Percentiles rank a stretch among this genome's conserved stretches.
Evolutionary conservation across 1,139 yeast genomes (phyloP).

Genomic region (Suhomyces guaymorum): DNA sequence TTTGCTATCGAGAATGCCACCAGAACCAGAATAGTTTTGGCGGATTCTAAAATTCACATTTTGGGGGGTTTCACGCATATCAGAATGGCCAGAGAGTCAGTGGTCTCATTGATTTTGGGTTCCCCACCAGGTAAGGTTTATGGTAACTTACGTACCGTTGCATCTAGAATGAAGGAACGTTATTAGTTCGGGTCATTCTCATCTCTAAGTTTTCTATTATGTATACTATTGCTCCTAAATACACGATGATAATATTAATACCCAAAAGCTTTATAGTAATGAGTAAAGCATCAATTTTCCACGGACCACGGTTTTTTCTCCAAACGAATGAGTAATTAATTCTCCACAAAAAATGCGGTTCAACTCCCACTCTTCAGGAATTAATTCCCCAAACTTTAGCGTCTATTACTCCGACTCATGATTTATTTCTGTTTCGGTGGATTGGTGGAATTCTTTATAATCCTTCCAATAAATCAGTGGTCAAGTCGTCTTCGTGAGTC

Average conservation of each 20-base stretch:
- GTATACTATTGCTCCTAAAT: conserved; percentile 8
- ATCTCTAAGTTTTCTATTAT: conserved; percentile 5
- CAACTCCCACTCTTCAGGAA: too few species aligned
- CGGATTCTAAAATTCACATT: conserved; percentile 94
- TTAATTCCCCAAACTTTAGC: too few species aligned
- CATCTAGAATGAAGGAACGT: conserved; percentile 95
- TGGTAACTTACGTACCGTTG: conserved; percentile 94
- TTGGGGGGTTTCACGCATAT: conserved; percentile 96
- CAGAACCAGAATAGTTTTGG: conserved; percentile 94
- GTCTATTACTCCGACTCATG: too few species aligned
- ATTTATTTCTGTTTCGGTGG: too few species aligned
- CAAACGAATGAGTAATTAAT: too few species aligned
- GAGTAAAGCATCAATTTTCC: too few species aligned
- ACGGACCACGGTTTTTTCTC: too few species aligned
- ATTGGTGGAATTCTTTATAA: conserved; percentile 8
- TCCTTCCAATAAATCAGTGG: conserved; percentile 33
- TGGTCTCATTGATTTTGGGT: conserved; percentile 91
- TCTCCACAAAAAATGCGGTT: too few species aligned
- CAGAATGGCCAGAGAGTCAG: conserved; percentile 96
- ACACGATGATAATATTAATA: not conserved
- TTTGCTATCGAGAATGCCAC: conserved; percentile 98
- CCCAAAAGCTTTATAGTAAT: too few species aligned
- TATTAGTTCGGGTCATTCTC: conserved; percentile 46
- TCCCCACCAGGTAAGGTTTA: conserved; percentile 98
- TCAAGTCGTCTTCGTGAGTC: conserved; percentile 53